A percentile compares a stretch with the other conserved stretches of the same genome.
phyloP scores from a whole-genome alignment of 805 yeast genomes.

The Barnettozyma wickerhamii region DNA sequence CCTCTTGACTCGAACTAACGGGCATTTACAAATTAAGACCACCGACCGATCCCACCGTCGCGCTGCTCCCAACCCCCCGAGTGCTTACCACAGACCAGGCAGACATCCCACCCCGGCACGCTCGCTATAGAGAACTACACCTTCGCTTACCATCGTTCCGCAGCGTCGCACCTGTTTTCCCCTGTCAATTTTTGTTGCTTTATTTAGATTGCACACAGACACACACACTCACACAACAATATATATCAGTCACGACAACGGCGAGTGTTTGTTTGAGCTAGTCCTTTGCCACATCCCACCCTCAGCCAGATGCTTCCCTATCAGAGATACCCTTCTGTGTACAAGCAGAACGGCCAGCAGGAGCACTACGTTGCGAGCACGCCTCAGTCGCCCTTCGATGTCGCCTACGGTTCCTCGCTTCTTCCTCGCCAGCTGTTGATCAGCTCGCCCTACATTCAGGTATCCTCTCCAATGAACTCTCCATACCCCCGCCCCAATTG shows the following conservation, averaged over 20 bases:
- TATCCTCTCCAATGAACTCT: slow-evolving; percentile 33
- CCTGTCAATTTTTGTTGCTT: neutral
- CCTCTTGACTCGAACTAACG: too few relatives aligned
- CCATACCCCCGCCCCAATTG: slow-evolving; percentile 15
- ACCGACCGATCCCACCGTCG: neutral
- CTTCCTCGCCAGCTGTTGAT: slow-evolving; percentile 58
- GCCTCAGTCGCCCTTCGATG: slow-evolving; percentile 56
- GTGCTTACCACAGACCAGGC: too few relatives aligned
- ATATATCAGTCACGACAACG: too few relatives aligned
- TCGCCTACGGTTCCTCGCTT: slow-evolving; percentile 55
- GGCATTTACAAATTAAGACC: too few relatives aligned
- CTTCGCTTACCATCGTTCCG: neutral
- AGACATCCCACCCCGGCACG: too few relatives aligned
- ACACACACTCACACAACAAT: neutral
- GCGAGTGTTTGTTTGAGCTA: too few relatives aligned
- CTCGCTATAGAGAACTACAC: neutral
- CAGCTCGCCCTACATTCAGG: slow-evolving; percentile 52
- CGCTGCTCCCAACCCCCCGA: too few relatives aligned
- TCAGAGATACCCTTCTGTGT: slow-evolving; percentile 21
- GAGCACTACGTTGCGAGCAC: slow-evolving; percentile 15
- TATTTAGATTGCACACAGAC: neutral
- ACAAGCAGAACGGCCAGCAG: slow-evolving; percentile 11
- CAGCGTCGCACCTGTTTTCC: neutral
- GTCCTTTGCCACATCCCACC: neutral
- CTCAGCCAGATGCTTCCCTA: slow-evolving; percentile 14